Conservation (phyloP, 176 grass and related monocot genomes). For the Bothriochloa decipiens region DNA sequence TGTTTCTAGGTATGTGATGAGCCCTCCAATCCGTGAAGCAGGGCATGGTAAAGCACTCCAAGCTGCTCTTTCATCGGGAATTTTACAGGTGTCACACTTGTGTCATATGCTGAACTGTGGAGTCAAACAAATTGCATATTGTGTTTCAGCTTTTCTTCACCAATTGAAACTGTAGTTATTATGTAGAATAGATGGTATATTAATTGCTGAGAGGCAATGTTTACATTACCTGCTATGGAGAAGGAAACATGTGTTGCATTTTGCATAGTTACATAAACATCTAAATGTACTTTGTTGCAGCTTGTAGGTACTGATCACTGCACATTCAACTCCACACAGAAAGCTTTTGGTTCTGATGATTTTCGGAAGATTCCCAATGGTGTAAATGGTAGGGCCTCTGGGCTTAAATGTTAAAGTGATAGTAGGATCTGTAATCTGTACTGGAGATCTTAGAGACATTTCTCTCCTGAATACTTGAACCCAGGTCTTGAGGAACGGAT, state of each 20-base stretch:
- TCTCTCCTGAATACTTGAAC: slow-evolving; percentile 37
- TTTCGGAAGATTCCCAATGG: slow-evolving; percentile 96
- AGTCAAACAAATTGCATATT: background rate
- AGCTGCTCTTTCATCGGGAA: slow-evolving; percentile 87
- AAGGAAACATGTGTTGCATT: slow-evolving; percentile 6
- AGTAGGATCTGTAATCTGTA: background rate
- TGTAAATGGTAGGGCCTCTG: slow-evolving; percentile 69
- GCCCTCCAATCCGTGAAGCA: slow-evolving; percentile 89
- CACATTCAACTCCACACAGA: slow-evolving; percentile 92
- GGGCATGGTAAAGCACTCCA: slow-evolving; percentile 83
- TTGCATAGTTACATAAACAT: slow-evolving; percentile 27
- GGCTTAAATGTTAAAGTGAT: slow-evolving; percentile 1
- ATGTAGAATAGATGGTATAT: background rate
- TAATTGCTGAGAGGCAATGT: background rate
- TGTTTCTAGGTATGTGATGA: slow-evolving; percentile 92
- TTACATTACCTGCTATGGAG: background rate
- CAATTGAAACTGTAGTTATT: background rate
- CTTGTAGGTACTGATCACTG: slow-evolving; percentile 98
- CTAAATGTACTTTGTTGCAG: slow-evolving; percentile 47
- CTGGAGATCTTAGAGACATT: slow-evolving; percentile 22
- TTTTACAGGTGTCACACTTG: slow-evolving; percentile 67
- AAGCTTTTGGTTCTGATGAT: slow-evolving; percentile 88
- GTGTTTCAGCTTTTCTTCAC: slow-evolving; percentile 8
- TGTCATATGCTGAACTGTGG: background rate
- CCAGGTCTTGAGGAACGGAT: slow-evolving; percentile 92